Percentiles rank a stretch among this genome's conserved stretches.
phyloP scores from a whole-genome alignment of 495 filamentous ascomycete genomes.

The Xylaria telfairii region DNA sequence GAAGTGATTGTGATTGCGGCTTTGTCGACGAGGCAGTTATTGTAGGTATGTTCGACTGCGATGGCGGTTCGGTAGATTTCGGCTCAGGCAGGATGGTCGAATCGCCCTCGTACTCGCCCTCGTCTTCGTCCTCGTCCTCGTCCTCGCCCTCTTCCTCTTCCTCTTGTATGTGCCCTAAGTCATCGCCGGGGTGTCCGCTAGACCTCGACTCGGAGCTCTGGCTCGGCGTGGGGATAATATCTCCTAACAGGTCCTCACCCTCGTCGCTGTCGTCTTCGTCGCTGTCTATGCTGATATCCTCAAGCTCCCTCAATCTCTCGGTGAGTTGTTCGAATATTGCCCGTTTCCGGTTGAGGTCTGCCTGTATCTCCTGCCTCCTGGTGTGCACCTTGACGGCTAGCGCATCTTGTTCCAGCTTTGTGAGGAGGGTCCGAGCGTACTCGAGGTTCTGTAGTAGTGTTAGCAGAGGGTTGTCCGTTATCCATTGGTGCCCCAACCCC shows the following conservation, averaged over 20 bases:
- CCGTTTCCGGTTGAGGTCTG: conserved; percentile 68
- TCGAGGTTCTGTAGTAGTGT: conserved; percentile 69
- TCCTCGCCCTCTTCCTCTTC: too few species aligned
- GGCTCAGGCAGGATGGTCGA: conserved; percentile 22
- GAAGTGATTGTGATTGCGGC: conserved; percentile 34
- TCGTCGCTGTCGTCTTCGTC: conserved; percentile 55
- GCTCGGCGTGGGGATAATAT: conserved; percentile 54
- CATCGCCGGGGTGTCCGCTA: conserved; percentile 34
- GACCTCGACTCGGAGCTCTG: conserved; percentile 52
- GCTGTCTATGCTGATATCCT: conserved; percentile 57
- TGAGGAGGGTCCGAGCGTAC: conserved; percentile 76
- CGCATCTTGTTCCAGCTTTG: conserved; percentile 76
- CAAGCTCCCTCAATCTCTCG: conserved; percentile 67
- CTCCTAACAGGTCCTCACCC: conserved; percentile 56
- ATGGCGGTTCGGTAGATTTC: conserved; percentile 12
- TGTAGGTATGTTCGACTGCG: background rate
- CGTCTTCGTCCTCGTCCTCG: conserved; percentile 27
- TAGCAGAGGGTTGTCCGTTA: background rate
- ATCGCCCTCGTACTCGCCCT: conserved; percentile 27
- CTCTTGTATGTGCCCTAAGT: conserved; percentile 9
- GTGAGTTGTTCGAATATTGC: conserved; percentile 62
- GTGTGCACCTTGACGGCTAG: conserved; percentile 66
- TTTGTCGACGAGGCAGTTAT: background rate
- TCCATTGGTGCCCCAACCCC: background rate
- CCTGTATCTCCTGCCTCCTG: conserved; percentile 69